These are phyloP conservation scores for Suillus clintonianus DNA, from an alignment of 768 basidiomycete genomes.

Conservation along the genomic window DNA sequence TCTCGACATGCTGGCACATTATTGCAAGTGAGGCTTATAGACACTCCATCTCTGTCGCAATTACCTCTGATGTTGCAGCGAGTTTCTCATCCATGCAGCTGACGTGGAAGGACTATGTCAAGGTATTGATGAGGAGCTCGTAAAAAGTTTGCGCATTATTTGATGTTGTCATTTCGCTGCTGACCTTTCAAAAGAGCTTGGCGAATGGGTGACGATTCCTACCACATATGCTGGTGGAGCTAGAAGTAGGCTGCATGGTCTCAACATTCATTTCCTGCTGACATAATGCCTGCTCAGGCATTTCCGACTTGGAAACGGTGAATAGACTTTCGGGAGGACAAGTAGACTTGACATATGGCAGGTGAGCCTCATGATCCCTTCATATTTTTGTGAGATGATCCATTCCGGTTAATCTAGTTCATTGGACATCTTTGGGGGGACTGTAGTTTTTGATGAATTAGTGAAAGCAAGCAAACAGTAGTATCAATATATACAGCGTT, in stretches of 20 bases:
- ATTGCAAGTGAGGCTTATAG: conserved; percentile 65
- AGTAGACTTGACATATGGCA: conserved; percentile 49
- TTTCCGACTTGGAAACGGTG: conserved; percentile 81
- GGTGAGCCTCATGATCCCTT: conserved; percentile 26
- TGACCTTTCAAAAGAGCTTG: conserved; percentile 57
- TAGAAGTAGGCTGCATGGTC: conserved; percentile 55
- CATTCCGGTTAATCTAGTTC: conserved; percentile 37
- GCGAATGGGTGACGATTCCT: conserved; percentile 88
- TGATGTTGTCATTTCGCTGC: conserved; percentile 7
- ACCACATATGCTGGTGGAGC: conserved; percentile 98
- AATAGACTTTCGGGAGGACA: conserved; percentile 76
- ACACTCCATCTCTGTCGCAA: neutral
- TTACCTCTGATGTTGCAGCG: conserved; percentile 47
- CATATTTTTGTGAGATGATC: neutral
- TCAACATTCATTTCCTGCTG: conserved; percentile 4
- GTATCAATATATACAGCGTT: neutral
- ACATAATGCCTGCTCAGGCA: conserved; percentile 45
- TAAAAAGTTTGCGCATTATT: conserved; percentile 57
- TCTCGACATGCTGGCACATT: conserved; percentile 75
- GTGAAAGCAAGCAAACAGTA: conserved; percentile 33
- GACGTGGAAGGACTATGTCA: conserved; percentile 97
- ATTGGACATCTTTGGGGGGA: conserved; percentile 73
- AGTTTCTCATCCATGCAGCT: conserved; percentile 96
- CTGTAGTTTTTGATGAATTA: conserved; percentile 60
- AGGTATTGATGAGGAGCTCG: conserved; percentile 91